phyloP scores from a whole-genome alignment of 1,284 basidiomycete species.

The Cryptococcus sp. region DNA sequence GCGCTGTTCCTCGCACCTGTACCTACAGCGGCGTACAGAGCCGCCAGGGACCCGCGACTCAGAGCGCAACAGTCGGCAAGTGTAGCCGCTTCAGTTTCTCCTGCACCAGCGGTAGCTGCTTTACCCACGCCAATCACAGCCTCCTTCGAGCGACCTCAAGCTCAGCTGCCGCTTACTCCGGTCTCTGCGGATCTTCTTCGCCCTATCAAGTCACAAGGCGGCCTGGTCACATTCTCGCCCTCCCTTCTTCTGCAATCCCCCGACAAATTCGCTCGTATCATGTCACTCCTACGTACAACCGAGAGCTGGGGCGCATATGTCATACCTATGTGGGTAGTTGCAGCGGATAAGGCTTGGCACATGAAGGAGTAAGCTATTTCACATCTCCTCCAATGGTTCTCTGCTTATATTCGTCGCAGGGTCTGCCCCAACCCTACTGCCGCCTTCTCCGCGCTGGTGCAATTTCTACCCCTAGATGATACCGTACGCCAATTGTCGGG shows the following conservation, averaged over 20 bases:
- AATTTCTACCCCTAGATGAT: slow-evolving; percentile 32
- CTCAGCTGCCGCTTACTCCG: neutral
- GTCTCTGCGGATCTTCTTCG: neutral
- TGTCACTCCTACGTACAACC: slow-evolving; percentile 24
- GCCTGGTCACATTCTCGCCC: slow-evolving; percentile 42
- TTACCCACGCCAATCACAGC: neutral
- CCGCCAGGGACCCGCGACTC: slow-evolving; percentile 5
- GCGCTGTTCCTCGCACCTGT: no score
- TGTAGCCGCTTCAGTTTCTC: neutral
- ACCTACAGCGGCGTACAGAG: neutral
- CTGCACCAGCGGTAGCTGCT: neutral
- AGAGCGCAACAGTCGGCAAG: neutral
- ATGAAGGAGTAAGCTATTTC: slow-evolving; percentile 13
- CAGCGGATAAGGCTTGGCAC: slow-evolving; percentile 26
- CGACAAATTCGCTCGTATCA: slow-evolving; percentile 26
- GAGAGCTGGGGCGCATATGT: slow-evolving; percentile 41
- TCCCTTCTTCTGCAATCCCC: slow-evolving; percentile 33
- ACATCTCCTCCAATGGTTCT: neutral
- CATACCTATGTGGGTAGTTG: slow-evolving; percentile 33
- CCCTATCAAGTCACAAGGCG: slow-evolving; percentile 22
- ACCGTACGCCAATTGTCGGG: slow-evolving; percentile 23
- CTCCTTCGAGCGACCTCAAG: neutral
- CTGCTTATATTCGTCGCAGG: slow-evolving; percentile 6
- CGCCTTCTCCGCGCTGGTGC: slow-evolving; percentile 25
- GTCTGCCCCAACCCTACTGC: slow-evolving; percentile 30